Evolutionary conservation across 148 eudicot genomes (phyloP), one percentile per base, ranked within the genome.

Genomic region (Cornus kousa): DNA sequence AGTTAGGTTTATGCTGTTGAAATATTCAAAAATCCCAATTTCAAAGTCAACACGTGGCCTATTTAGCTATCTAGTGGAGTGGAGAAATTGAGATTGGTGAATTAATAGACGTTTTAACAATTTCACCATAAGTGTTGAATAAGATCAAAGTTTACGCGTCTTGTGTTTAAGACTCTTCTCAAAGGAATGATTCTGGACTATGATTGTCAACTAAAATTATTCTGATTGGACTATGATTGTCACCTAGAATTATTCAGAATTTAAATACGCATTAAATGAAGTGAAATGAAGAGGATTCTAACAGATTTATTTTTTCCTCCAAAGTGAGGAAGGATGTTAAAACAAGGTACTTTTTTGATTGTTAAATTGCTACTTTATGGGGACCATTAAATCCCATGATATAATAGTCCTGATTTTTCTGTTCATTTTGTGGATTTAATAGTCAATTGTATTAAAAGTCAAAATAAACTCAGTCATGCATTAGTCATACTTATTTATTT

Each of bases 21-120:
- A 62, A 62, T 13, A 1, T 19, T 19, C 22, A 62, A 62, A 24
- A 62, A 62, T 0, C 5, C 66, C 23, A 65, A 20, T 64, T 76
- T 68, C 19, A 67, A 76, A 68, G 79, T 76, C 79, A 70, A 70
- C 33, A 19, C 67, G 37, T 67, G 79, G 67, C 79, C 43, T 43
- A 24, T 76, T 67, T 43, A 24, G 65, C 33, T 48, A 35, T 43
- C 5, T 43, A 43, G 48, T 43, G 48, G 48, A 9, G 48, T 43
- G 48, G 48, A 43, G 48, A 43, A 43, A 43, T 43, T 43, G 28
- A 6, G 48, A 43, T 43, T 4, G 37, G 3, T 2, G 37, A 35
- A 35, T 35, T 35, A 35, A 35, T 35, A 35, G 5, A 4, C 37
- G 28, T 28, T 1, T 28, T 28, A 28, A 28, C 28, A 28, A 28